phyloP scores from a whole-genome alignment of 129 eudicot species.

The Tagetes patula region DNA sequence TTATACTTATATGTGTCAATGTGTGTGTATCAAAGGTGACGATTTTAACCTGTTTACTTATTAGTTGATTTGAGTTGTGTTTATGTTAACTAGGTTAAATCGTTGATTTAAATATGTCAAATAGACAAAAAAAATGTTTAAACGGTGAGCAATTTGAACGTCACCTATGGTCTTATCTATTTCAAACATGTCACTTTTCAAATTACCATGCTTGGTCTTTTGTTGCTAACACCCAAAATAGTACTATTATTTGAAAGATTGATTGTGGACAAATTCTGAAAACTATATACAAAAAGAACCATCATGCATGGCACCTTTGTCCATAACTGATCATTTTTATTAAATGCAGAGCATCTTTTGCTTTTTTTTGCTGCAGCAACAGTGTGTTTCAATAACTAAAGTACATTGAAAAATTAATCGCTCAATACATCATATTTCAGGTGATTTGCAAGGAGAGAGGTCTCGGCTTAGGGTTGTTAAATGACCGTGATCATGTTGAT shows the following conservation, averaged over 20 bases:
- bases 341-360: not conserved
- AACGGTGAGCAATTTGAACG: not conserved
- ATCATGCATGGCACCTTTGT: conserved; percentile 3
- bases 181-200: not conserved
- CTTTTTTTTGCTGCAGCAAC: not conserved
- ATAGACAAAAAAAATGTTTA: not conserved
- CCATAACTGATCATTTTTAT: not conserved
- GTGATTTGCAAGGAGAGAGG: conserved; percentile 80
- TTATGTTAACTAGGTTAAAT: not conserved
- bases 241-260: not conserved
- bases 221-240: not conserved
- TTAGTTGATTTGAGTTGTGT: not conserved
- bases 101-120: not conserved
- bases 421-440: conserved; percentile 34
- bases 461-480: conserved; percentile 56
- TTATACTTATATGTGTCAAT: not conserved
- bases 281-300: conserved; percentile 9
- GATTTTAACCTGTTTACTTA: not conserved
- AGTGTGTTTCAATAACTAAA: not conserved
- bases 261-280: conserved; percentile 1
- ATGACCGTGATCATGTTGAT: conserved; percentile 42
- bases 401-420: conserved; percentile 5
- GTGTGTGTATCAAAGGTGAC: not conserved
- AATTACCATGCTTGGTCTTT: not conserved
- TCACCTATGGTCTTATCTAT: not conserved